Base-by-base conservation (phyloP, 1,284 basidiomycete genomes). In the Cystobasidiaceae sp. region DNA sequence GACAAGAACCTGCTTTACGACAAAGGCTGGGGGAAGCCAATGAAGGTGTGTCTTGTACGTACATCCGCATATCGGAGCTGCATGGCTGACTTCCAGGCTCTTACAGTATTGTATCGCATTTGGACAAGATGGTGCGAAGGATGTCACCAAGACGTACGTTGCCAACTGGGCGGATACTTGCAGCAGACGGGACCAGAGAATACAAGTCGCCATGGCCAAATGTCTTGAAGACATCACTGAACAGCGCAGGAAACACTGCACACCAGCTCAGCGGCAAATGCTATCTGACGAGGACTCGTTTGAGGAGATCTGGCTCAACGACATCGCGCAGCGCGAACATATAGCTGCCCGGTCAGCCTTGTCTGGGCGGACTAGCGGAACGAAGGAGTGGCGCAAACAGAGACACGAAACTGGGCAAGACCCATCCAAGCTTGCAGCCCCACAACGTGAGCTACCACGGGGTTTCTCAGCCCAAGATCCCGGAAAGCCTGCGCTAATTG, bases 21-120 rank as follows among this genome's bases (percentile, higher is more conserved):
- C 37, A 69, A 73, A 21, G 80, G 80, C 0, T 81, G 80, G 80
- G 79, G 78, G 2, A 81, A 81, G 74, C 75, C 76, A 68, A 78
- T 80, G 74, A 77, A 49, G 52, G 60, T 62, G 37, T 11, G 60
- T n/a, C 32, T 25, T 15, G 13, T 13, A 25, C 33, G 3, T n/a
- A 34, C 19, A 3, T 6, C 34, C 7, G 8, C 32, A 30, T 21
- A n/a, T n/a, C n/a, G n/a, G n/a, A n/a, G n/a, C n/a, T n/a, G n/a
- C 32, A 7, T 11, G 11, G 30, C 17, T 23, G 1, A 9, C 15
- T 32, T 37, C 21, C 21, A 9, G n/a, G 17, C n/a, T 3, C 5
- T 43, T 13, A 1, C 37, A 77, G 23, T 80, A 78, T 70, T 76
- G 77, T 68, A 50, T 81, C 25, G 79, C 80, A 4, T 78, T 79